Evolutionary conservation across 176 grass and related monocot genomes (phyloP), one percentile per base, ranked within the genome.

Genomic region (Tillandsia fasciculata): DNA sequence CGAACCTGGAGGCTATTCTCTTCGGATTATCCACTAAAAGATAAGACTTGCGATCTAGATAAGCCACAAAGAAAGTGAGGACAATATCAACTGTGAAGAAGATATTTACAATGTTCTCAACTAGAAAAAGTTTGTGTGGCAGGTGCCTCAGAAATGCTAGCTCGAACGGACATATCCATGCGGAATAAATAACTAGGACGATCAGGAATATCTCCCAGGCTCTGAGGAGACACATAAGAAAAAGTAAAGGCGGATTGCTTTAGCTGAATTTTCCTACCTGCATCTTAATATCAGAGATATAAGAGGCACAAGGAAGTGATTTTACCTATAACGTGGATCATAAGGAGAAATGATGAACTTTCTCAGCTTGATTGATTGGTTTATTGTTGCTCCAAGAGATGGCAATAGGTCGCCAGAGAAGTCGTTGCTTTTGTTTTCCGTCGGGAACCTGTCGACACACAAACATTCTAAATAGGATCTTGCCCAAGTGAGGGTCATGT

Each of bases 1-100:
- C 83, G 48, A 33, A 96, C 93, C 93, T 92, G 78, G 76, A 22
- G 76, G 84, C 93, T 79, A 92, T 90, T 84, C 61, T 91, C 68
- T 87, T 92, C 18, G 76, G 86, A 27, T 90, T 72, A 28, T 96
- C 83, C 72, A 96, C 79, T 68, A 96, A 73, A 68, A 90, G 69
- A 75, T 92, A 81, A 29, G 88, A 87, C 83, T 87, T 85, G 9
- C 70, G 85, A 75, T 96, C 79, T 0, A 90, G 79, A 83, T 74
- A 92, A 76, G 93, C 93, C 51, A 96, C 77, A 65, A 96, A 96
- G 81, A 96, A 96, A 57, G 93, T 96, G 71, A 96, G 71, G 64
- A 92, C 72, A 77, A 96, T 92, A 79, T 96, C 93, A 70, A 96
- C 66, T 8, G 83, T 86, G 56, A 96, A 96, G 77, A 96, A 96